Percentiles rank a stretch among this genome's conserved stretches.
Conservation (phyloP, 108 stramenopile species). For the Skeletonema grethae region DNA sequence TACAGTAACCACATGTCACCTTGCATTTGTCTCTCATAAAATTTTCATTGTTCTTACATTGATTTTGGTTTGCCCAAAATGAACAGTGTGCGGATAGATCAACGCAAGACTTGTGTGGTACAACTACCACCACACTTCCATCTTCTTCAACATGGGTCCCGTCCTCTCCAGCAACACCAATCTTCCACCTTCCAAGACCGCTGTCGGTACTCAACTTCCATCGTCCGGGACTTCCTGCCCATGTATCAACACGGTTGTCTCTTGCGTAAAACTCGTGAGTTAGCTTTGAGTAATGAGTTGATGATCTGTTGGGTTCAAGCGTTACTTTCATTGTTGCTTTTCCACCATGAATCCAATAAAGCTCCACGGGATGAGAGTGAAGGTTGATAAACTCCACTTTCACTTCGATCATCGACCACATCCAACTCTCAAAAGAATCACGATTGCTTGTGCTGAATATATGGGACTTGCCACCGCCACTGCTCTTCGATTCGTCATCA, state of each 20-base stretch:
- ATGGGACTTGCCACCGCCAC: background rate
- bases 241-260: constrained; percentile 54
- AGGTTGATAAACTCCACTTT: constrained; percentile 53
- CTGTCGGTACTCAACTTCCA: constrained; percentile 42
- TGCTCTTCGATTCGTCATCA: background rate
- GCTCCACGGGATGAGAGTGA: constrained; percentile 62
- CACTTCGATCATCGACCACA: constrained; percentile 57
- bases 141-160: constrained; percentile 19
- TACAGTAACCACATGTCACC: constrained; percentile 35
- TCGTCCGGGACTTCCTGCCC: constrained; percentile 49
- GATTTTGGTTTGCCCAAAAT: constrained; percentile 47
- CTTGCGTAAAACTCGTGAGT: constrained; percentile 68
- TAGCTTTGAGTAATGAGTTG: constrained; percentile 32
- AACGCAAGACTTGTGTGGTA: constrained; percentile 45
- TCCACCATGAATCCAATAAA: constrained; percentile 61
- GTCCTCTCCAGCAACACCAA: constrained; percentile 20
- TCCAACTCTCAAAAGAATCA: constrained; percentile 52
- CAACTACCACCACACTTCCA: constrained; percentile 23
- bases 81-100: constrained; percentile 63
- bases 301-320: constrained; percentile 16
- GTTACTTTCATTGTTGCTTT: constrained; percentile 29
- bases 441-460: constrained; percentile 21
- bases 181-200: constrained; percentile 44
- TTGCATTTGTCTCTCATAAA: constrained; percentile 57
- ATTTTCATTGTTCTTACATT: constrained; percentile 56